Conservation (phyloP, 208 protist species). For the Crithidia thermophila region DNA sequence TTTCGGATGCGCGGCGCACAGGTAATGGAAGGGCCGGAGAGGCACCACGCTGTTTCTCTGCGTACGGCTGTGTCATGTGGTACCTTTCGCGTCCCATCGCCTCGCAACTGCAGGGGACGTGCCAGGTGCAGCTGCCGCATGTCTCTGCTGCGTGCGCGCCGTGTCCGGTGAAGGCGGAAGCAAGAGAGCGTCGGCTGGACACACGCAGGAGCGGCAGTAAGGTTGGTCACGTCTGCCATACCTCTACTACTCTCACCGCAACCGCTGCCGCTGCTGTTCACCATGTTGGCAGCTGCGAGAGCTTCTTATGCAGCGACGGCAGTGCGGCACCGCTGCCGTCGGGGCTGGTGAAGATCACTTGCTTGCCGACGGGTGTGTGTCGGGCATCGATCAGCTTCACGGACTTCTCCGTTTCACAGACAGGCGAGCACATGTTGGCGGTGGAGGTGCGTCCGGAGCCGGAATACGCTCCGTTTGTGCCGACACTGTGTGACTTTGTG, state of each 20-base stretch:
- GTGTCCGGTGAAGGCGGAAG: neutral
- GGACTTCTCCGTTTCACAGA: conserved; percentile 39
- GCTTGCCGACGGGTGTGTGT: neutral
- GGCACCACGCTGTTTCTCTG: conserved; percentile 29
- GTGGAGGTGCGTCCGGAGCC: conserved; percentile 48
- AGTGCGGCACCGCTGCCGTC: neutral
- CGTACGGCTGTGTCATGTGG: conserved; percentile 40
- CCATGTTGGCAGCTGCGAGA: no score
- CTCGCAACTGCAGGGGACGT: conserved; percentile 43
- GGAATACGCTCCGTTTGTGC: conserved; percentile 62
- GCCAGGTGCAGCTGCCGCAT: conserved; percentile 23
- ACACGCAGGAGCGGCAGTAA: no score
- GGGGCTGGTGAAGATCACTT: neutral
- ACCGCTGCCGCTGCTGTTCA: no score
- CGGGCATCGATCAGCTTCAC: conserved; percentile 33
- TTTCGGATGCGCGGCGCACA: neutral
- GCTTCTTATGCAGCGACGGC: neutral
- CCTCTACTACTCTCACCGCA: no score
- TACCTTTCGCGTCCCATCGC: conserved; percentile 53
- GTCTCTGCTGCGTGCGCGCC: neutral
- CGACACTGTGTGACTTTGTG: conserved; percentile 51
- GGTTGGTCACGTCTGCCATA: no score
- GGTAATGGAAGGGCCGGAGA: neutral
- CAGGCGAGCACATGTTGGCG: conserved; percentile 72
- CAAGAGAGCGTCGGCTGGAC: no score